These are phyloP conservation scores for Leccinum rimulosum DNA, from an alignment of 768 basidiomycete species.

Conservation along the genomic window DNA sequence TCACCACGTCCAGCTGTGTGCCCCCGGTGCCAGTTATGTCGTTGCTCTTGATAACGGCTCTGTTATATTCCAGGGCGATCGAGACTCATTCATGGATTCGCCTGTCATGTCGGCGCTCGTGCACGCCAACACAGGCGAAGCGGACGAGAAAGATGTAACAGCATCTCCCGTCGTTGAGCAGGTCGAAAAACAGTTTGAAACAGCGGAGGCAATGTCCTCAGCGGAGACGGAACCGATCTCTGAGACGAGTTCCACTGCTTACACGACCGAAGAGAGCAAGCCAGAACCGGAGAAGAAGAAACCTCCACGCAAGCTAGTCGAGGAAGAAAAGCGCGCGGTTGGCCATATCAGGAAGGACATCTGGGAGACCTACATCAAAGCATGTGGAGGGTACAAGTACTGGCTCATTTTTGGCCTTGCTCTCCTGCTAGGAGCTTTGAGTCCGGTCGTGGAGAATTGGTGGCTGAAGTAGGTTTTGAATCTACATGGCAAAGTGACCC, in stretches of 20 bases:
- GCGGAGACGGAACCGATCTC: constrained; percentile 26
- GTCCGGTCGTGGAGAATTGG: constrained; percentile 69
- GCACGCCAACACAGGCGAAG: constrained; percentile 47
- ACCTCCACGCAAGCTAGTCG: constrained; percentile 75
- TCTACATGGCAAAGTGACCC: not conserved
- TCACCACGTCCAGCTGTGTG: constrained; percentile 89
- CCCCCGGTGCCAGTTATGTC: constrained; percentile 75
- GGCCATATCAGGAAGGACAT: constrained; percentile 66
- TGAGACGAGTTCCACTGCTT: constrained; percentile 46
- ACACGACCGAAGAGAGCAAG: constrained; percentile 35
- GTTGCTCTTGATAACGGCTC: constrained; percentile 72
- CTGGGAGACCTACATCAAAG: constrained; percentile 58
- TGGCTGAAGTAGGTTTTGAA: constrained; percentile 53
- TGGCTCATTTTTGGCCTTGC: constrained; percentile 57
- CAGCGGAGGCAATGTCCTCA: constrained; percentile 22
- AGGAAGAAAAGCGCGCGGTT: constrained; percentile 78
- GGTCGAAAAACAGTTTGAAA: constrained; percentile 4
- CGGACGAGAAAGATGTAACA: constrained; percentile 41
- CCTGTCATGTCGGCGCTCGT: constrained; percentile 64
- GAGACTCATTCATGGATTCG: constrained; percentile 63
- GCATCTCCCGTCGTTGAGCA: constrained; percentile 12
- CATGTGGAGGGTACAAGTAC: constrained; percentile 48
- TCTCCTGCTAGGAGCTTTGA: constrained; percentile 55
- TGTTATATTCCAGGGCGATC: constrained; percentile 70
- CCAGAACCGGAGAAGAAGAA: constrained; percentile 50